These are phyloP conservation scores for Arachis hypogaea DNA, from an alignment of 306 rosid genomes.

Conservation along the genomic window DNA sequence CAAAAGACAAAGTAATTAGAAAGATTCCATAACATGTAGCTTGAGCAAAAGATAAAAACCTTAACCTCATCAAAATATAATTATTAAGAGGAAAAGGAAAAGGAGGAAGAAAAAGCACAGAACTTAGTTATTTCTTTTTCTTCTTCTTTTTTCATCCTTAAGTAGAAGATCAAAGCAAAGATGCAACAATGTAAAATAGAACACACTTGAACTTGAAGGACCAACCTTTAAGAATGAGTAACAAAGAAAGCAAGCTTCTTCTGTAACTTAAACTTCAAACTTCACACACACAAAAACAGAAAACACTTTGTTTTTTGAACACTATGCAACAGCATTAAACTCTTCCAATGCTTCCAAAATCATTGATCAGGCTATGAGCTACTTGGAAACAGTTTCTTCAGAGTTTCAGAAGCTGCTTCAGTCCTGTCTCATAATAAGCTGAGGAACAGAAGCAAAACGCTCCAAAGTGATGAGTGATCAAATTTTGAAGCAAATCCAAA, in stretches of 20 bases:
- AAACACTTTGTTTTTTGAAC: slow-evolving; percentile 38
- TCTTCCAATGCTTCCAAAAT: slow-evolving; percentile 46
- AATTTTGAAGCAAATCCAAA: slow-evolving; percentile 35
- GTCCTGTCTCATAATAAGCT: slow-evolving; percentile 5
- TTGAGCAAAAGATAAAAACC: background rate
- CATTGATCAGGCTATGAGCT: slow-evolving; percentile 43
- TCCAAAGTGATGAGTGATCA: slow-evolving; percentile 33
- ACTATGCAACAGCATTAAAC: slow-evolving; percentile 1
- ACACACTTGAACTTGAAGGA: slow-evolving; percentile 40
- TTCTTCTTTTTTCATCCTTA: background rate
- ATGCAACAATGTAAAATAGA: slow-evolving; percentile 17
- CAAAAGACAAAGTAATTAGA: slow-evolving; percentile 21
- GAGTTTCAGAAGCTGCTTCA: slow-evolving; percentile 39
- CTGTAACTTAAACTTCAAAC: slow-evolving; percentile 59
- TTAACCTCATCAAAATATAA: background rate
- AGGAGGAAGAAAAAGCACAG: slow-evolving; percentile 25
- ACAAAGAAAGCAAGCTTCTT: slow-evolving; percentile 50
- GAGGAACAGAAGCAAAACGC: slow-evolving; percentile 45
- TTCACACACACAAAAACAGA: slow-evolving; percentile 35
- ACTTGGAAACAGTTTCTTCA: slow-evolving; percentile 37
- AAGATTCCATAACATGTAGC: slow-evolving; percentile 8
- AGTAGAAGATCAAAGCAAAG: slow-evolving; percentile 51
- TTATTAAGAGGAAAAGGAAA: background rate
- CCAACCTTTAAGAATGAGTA: slow-evolving; percentile 76
- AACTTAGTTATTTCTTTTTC: slow-evolving; percentile 8